Percentiles rank a stretch among this genome's conserved stretches.
phyloP scores from a whole-genome alignment of 2,329 filamentous ascomycete genomes.

The Blastomyces emzantsi region DNA sequence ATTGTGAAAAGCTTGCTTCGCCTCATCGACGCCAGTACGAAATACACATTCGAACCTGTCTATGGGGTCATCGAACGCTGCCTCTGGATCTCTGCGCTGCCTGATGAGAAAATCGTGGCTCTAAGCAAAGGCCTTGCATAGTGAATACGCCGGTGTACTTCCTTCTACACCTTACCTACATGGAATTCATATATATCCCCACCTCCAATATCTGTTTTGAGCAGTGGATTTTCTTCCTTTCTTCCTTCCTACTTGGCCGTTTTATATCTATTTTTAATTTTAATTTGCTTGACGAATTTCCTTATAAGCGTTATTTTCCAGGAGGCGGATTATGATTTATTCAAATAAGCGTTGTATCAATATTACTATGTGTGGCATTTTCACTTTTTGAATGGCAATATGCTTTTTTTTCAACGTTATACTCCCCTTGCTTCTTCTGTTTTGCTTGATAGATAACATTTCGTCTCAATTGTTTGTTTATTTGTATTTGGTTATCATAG shows the following conservation, averaged over 20 bases:
- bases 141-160: background rate
- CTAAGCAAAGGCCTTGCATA: conserved; percentile 36
- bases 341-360: conserved; percentile 1
- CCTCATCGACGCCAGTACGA: conserved; percentile 54
- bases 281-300: conserved; percentile 1
- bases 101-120: conserved; percentile 48
- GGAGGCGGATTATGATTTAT: background rate
- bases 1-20: conserved; percentile 57
- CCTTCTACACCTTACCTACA: background rate
- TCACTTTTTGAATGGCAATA: background rate
- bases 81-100: conserved; percentile 54
- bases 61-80: conserved; percentile 52
- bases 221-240: background rate
- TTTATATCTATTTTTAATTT: background rate
- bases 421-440: background rate
- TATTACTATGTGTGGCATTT: background rate
- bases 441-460: background rate
- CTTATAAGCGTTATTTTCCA: background rate
- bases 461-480: background rate
- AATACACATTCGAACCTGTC: conserved; percentile 51
- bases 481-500: conserved; percentile 7
- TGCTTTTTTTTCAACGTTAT: background rate
- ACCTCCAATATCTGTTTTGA: background rate
- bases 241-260: background rate
- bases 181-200: background rate